A percentile compares a stretch with the other conserved stretches of the same genome.
Conservation (phyloP, 257 asterid genomes). For the Solanum chilense region DNA sequence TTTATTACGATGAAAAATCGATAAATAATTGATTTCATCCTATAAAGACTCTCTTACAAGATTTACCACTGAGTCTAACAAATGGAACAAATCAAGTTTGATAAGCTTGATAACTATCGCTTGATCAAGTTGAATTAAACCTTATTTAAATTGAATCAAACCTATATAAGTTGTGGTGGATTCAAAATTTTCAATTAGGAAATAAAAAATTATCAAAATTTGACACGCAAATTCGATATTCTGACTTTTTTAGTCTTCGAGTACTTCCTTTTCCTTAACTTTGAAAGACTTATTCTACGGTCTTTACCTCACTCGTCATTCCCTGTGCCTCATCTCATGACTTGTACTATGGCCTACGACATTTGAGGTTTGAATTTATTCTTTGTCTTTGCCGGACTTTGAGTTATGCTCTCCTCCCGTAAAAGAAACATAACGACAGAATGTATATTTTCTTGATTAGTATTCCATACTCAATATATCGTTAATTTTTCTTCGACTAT, state of each 20-base stretch:
- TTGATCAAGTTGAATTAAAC: too few species aligned
- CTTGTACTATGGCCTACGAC: not conserved
- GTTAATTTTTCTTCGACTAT: too few species aligned
- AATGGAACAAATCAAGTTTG: not conserved
- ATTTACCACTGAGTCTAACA: not conserved
- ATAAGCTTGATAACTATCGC: not conserved
- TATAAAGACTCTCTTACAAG: slow-evolving; percentile 6
- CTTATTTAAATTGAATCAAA: not conserved
- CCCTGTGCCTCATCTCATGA: not conserved
- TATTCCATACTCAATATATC: too few species aligned
- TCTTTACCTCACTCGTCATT: not conserved
- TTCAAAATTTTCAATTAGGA: not conserved
- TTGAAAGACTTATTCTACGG: not conserved
- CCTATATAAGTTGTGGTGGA: not conserved
- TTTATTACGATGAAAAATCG: slow-evolving; percentile 14
- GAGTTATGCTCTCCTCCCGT: not conserved
- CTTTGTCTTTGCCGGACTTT: not conserved
- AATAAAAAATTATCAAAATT: too few species aligned
- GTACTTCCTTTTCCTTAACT: not conserved
- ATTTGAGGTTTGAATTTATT: not conserved
- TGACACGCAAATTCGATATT: rapidly evolving
- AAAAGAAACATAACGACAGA: too few species aligned
- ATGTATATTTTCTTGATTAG: too few species aligned
- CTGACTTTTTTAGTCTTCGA: too few species aligned
- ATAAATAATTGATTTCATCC: slow-evolving; percentile 11